phyloP scores from a whole-genome alignment of 2,329 filamentous ascomycete species.

The Fusarium sp. region DNA sequence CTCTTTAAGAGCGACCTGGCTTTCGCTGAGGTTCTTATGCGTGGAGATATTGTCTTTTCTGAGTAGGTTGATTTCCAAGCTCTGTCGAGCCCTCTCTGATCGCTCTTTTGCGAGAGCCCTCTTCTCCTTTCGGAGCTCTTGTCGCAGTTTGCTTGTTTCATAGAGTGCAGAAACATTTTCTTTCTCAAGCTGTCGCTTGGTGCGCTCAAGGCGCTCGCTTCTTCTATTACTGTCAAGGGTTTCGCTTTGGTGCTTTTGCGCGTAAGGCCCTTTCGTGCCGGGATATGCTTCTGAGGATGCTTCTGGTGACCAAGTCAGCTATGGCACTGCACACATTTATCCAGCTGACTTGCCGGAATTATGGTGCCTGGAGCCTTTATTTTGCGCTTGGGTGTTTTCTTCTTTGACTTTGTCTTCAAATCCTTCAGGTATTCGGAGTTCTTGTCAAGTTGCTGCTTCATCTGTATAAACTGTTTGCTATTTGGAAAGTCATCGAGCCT shows the following conservation, averaged over 20 bases:
- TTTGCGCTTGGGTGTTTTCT: rapidly evolving
- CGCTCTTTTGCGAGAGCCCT: not conserved
- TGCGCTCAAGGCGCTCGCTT: not conserved
- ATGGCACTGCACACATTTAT: rapidly evolving
- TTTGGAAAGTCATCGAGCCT: not conserved
- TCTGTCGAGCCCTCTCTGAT: not conserved
- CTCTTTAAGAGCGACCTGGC: rapidly evolving
- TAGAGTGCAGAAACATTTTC: not conserved
- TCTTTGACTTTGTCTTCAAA: not conserved
- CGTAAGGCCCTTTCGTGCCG: not conserved
- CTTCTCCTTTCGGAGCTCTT: not conserved
- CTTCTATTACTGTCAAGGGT: too few relatives aligned
- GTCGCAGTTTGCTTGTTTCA: not conserved
- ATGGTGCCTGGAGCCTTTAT: rapidly evolving
- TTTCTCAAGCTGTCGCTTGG: not conserved
- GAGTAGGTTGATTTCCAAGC: not conserved
- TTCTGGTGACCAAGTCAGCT: not conserved
- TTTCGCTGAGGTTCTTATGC: rapidly evolving
- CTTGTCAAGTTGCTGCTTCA: not conserved
- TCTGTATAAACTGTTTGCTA: not conserved
- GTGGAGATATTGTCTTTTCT: not conserved
- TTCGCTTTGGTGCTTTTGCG: not conserved
- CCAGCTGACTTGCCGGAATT: rapidly evolving
- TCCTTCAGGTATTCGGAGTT: not conserved
- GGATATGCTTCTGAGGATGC: not conserved